Evolutionary conservation across 805 yeast genomes (phyloP).

Genomic region (Kodamaea hsintzibuensis): DNA sequence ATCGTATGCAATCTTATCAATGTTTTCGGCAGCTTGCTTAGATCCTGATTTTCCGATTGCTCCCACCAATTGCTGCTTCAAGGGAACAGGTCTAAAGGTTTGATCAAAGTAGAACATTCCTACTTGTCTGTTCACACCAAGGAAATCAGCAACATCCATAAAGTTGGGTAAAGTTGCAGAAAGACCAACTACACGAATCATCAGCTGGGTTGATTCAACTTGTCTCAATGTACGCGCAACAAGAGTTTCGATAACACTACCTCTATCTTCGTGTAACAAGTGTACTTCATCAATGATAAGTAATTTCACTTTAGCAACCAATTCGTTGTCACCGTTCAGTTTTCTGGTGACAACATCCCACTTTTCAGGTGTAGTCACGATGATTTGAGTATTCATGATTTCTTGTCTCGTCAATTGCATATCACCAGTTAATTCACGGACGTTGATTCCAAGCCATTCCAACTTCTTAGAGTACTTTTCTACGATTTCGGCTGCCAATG

Average conservation of each 20-base stretch:
- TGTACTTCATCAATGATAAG: conserved; percentile 96
- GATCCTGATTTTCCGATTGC: conserved; percentile 85
- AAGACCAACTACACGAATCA: conserved; percentile 91
- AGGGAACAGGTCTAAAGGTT: conserved; percentile 90
- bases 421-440: conserved; percentile 90
- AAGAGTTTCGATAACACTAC: conserved; percentile 93
- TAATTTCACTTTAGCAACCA: conserved; percentile 80
- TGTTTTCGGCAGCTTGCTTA: conserved; percentile 64
- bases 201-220: conserved; percentile 89
- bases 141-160: conserved; percentile 90
- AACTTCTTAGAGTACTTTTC: conserved; percentile 80
- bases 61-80: conserved; percentile 84
- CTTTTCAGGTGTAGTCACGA: conserved; percentile 94
- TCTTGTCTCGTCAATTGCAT: conserved; percentile 87
- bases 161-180: conserved; percentile 94
- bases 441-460: conserved; percentile 82
- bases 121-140: conserved; percentile 83
- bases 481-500: conserved; percentile 94
- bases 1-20: conserved; percentile 76
- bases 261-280: conserved; percentile 94
- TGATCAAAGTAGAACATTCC: conserved; percentile 96
- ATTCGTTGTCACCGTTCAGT: conserved; percentile 82
- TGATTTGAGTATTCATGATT: conserved; percentile 77
- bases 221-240: conserved; percentile 94
- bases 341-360: conserved; percentile 98